Conservation (phyloP, 768 basidiomycete species). For the Tulasnella sp. region DNA sequence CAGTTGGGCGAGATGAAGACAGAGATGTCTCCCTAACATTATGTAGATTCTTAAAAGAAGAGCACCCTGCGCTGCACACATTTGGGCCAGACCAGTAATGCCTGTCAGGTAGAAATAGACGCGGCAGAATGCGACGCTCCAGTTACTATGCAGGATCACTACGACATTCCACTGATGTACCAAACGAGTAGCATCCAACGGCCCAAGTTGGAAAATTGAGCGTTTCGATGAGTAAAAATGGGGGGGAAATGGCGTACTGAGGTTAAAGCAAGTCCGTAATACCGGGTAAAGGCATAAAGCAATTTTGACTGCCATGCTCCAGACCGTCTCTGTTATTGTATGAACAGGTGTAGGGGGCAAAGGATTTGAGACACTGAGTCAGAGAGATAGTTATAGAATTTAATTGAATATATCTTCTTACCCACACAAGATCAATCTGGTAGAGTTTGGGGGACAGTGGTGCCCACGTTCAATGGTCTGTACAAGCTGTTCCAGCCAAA, state of each 20-base stretch:
- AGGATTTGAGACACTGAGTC: background rate
- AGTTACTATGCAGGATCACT: background rate
- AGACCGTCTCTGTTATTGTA: background rate
- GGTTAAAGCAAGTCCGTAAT: background rate
- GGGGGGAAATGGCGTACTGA: background rate
- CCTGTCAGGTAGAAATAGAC: background rate
- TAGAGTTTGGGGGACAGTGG: too few relatives aligned
- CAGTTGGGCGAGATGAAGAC: too few relatives aligned
- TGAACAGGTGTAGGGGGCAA: background rate
- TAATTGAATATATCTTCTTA: background rate
- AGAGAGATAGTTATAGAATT: background rate
- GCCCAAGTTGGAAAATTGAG: background rate
- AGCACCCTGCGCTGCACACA: background rate
- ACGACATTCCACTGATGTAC: background rate
- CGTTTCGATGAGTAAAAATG: too few relatives aligned
- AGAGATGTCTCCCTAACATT: background rate
- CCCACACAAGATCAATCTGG: background rate
- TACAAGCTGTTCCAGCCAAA: too few relatives aligned
- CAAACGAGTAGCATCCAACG: background rate
- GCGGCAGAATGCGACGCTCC: background rate
- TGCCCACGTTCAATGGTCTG: too few relatives aligned
- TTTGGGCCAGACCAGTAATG: background rate
- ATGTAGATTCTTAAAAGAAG: background rate
- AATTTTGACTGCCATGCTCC: background rate
- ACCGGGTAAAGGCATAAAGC: background rate